phyloP scores from a whole-genome alignment of 1,284 basidiomycete species.

The Boletus mariae region DNA sequence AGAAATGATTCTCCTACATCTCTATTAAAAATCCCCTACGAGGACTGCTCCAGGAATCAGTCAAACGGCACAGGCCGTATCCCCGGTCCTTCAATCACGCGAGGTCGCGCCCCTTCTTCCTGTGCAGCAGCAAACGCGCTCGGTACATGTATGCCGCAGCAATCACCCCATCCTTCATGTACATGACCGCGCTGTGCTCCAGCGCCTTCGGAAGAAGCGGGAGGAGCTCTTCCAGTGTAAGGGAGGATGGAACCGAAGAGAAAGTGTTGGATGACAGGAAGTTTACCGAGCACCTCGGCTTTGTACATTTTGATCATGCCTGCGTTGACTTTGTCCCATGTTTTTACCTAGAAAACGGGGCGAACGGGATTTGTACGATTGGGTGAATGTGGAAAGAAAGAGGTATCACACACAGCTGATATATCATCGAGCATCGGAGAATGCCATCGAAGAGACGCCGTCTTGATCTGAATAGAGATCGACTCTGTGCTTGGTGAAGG shows the following conservation, averaged over 20 bases:
- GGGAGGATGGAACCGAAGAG: slow-evolving; percentile 85
- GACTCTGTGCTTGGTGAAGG: not conserved
- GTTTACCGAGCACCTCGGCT: slow-evolving; percentile 92
- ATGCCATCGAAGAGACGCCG: slow-evolving; percentile 94
- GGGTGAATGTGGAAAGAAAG: not conserved
- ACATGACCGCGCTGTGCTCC: slow-evolving; percentile 53
- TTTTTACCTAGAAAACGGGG: slow-evolving; percentile 63
- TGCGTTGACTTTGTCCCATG: slow-evolving; percentile 96
- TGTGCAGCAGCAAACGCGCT: slow-evolving; percentile 76
- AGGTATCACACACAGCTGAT: slow-evolving; percentile 61
- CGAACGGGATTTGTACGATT: not conserved
- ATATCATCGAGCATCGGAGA: slow-evolving; percentile 99
- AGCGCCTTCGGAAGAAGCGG: slow-evolving; percentile 32
- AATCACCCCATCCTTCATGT: slow-evolving; percentile 81
- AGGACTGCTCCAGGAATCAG: slow-evolving; percentile 30
- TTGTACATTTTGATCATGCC: slow-evolving; percentile 99
- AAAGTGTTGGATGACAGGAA: slow-evolving; percentile 96
- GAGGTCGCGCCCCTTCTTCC: slow-evolving; percentile 37
- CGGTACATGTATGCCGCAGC: slow-evolving; percentile 88
- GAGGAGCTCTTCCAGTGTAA: slow-evolving; percentile 61
- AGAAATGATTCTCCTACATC: not conserved
- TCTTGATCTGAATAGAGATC: slow-evolving; percentile 72
- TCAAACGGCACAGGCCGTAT: slow-evolving; percentile 85
- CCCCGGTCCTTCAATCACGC: slow-evolving; percentile 51
- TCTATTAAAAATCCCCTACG: no score